Base-by-base conservation (phyloP, 2,329 filamentous ascomycete species). In the Dothideomycetes sp. region DNA sequence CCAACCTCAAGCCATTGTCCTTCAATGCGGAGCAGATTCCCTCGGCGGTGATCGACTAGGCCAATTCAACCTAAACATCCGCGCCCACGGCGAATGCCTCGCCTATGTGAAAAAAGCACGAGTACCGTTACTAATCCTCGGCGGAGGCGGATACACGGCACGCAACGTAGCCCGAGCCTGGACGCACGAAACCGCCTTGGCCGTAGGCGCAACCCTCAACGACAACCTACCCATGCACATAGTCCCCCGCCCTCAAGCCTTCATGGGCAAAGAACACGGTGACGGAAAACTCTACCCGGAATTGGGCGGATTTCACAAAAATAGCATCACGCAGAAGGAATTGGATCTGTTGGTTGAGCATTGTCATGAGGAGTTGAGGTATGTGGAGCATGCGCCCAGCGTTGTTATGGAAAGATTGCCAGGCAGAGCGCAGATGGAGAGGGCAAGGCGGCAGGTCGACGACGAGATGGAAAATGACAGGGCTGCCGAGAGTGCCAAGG, bases 1-100 rank as follows among this genome's bases (percentile, higher is more conserved):
- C 67, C 78, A 80, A n/a, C 91, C 91, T 1, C 78, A 78, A 37
- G 89, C 86, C 31, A 94, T 98, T 54, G 89, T 93, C 5, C 71
- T 98, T 2, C 91, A 98, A 63, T 96, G 91, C 57, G 91, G 91
- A 44, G 91, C 89, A 31, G 91, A 98, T 68, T 93, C 84, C 28
- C 74, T 98, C 1, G 89, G 88, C 27, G 89, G 91, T 47, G 91
- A 98, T 63, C 76, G 91, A 16, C 76, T 98, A 0, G 91, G 91
- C 34, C 82, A 87, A 48, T 98, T 98, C 72, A 98, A 96, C 58
- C 77, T 98, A 45, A 93, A 94, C 60, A 91, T 98, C 45, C 81
- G 86, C 58, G 89, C 88, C 11, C 91, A 98, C 63, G 89, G 87
- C 39, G 81, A 82, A 49, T 98, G 91, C 60, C 85, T 95, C 44